phyloP scores from a whole-genome alignment of 768 basidiomycete species.

The Calocera viscosa region DNA sequence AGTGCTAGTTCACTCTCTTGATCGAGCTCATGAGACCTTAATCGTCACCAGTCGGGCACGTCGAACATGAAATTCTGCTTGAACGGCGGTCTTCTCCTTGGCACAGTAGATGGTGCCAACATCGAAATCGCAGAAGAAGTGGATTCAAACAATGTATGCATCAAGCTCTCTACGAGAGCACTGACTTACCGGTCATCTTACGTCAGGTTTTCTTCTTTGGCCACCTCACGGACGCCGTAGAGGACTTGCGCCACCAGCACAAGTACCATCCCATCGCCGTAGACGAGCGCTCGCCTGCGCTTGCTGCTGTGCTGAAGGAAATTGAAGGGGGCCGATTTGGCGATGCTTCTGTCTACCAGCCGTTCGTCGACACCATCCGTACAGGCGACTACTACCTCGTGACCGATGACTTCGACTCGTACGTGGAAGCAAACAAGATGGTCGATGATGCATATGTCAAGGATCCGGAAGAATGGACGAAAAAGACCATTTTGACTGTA shows the following conservation, averaged over 20 bases:
- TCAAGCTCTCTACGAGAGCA: constrained; percentile 1
- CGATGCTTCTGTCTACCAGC: constrained; percentile 67
- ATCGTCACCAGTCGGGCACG: constrained; percentile 8
- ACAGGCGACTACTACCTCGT: constrained; percentile 69
- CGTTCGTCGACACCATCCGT: constrained; percentile 65
- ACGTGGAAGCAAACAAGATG: constrained; percentile 23
- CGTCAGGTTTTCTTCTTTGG: constrained; percentile 58
- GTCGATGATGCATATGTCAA: constrained; percentile 73
- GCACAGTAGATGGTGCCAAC: constrained; percentile 74
- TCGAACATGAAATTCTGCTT: constrained; percentile 53
- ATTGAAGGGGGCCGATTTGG: constrained; percentile 74
- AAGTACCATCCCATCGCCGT: constrained; percentile 68
- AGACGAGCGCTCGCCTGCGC: constrained; percentile 68
- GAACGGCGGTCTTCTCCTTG: constrained; percentile 78
- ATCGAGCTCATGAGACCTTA: constrained; percentile 54
- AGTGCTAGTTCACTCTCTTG: neutral
- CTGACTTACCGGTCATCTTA: neutral
- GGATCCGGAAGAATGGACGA: constrained; percentile 77
- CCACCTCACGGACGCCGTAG: constrained; percentile 75
- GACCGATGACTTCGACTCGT: constrained; percentile 90
- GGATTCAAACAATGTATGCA: constrained; percentile 83
- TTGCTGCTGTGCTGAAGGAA: constrained; percentile 65
- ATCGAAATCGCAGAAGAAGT: constrained; percentile 96
- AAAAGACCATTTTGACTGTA: constrained; percentile 75
- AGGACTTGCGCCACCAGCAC: constrained; percentile 77